Evolutionary conservation across 345 rosid genomes (phyloP).

Genomic region (Capsella bursapastoris): DNA sequence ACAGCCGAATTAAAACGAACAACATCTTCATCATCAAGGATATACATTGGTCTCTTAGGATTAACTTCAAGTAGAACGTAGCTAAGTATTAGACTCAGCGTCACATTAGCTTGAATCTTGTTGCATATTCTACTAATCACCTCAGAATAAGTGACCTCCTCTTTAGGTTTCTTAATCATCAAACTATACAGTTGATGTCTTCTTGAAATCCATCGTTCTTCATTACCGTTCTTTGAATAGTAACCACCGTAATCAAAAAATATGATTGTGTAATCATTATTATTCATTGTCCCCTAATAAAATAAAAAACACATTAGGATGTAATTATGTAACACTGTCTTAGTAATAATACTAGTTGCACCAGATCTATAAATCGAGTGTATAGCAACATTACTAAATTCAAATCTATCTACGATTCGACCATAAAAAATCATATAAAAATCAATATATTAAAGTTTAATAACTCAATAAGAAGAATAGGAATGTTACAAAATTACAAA

Average conservation of each 20-base stretch:
- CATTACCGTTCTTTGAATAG: neutral
- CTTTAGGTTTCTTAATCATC: neutral
- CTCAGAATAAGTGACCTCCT: neutral
- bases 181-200: neutral
- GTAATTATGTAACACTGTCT: neutral
- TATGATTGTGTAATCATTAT: neutral
- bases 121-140: neutral
- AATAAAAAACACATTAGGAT: neutral
- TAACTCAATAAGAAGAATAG: neutral
- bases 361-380: neutral
- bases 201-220: neutral
- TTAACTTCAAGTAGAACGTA: neutral
- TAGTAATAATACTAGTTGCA: neutral
- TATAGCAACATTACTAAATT: neutral
- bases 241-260: neutral
- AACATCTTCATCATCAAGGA: slow-evolving; percentile 14
- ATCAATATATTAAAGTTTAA: neutral
- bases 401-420: neutral
- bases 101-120: neutral
- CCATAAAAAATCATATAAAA: neutral
- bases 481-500: neutral
- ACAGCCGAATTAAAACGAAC: neutral
- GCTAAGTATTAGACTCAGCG: neutral
- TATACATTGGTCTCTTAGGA: neutral
- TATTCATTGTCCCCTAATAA: neutral